A percentile compares a stretch with the other conserved stretches of the same genome.
Conservation (phyloP, 805 yeast genomes). For the Tetrapisispora fleetii region DNA sequence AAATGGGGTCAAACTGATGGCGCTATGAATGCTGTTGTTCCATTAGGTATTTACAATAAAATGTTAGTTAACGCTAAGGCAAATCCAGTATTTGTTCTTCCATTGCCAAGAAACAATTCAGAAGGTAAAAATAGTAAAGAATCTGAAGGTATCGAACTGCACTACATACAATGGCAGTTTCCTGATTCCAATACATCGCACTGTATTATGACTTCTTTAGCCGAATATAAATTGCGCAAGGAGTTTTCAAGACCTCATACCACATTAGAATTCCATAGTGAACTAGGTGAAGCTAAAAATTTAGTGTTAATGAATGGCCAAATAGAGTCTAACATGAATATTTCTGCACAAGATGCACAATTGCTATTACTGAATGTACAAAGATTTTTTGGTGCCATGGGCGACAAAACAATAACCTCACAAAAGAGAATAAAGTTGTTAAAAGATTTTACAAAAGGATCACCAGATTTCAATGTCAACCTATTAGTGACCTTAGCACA, state of each 20-base stretch:
- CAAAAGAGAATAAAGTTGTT: slow-evolving; percentile 48
- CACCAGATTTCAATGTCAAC: slow-evolving; percentile 54
- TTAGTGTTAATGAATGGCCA: slow-evolving; percentile 79
- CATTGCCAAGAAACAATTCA: slow-evolving; percentile 58
- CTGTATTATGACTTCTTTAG: slow-evolving; percentile 81
- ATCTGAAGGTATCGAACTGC: slow-evolving; percentile 59
- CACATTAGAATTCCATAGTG: slow-evolving; percentile 78
- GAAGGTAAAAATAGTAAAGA: slow-evolving; percentile 34
- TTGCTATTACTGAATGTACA: slow-evolving; percentile 66
- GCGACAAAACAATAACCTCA: slow-evolving; percentile 33
- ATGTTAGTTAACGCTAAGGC: slow-evolving; percentile 56
- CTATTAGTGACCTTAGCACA: slow-evolving; percentile 63
- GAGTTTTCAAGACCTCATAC: slow-evolving; percentile 96
- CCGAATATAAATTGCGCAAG: slow-evolving; percentile 81
- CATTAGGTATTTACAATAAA: slow-evolving; percentile 46
- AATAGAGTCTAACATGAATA: slow-evolving; percentile 59
- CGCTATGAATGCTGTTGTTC: slow-evolving; percentile 56
- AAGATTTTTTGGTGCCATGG: slow-evolving; percentile 70
- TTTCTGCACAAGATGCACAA: slow-evolving; percentile 69
- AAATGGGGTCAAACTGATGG: slow-evolving; percentile 57
- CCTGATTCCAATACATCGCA: slow-evolving; percentile 78
- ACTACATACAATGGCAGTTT: slow-evolving; percentile 88
- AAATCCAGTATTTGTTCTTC: slow-evolving; percentile 81
- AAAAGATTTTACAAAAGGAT: slow-evolving; percentile 60
- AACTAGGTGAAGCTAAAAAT: slow-evolving; percentile 48